phyloP scores from a whole-genome alignment of 2,329 filamentous ascomycete species.

The Aspergillus transmontanensis region DNA sequence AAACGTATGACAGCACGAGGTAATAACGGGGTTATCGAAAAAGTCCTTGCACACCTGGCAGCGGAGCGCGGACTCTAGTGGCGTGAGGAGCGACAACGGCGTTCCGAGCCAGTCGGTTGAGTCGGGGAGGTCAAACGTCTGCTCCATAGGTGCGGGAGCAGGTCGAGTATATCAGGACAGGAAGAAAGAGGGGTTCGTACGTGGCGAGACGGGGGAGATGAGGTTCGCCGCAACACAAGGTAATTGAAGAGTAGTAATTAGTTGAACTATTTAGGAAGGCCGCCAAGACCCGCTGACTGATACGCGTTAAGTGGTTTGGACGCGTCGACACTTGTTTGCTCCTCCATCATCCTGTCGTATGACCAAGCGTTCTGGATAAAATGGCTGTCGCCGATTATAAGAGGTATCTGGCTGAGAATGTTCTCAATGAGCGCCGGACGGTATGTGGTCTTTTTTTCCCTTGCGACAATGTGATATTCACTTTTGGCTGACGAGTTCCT shows the following conservation, averaged over 20 bases:
- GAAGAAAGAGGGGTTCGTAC: not conserved
- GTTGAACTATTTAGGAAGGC: not conserved
- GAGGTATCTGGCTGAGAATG: slow-evolving; percentile 72
- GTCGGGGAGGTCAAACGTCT: slow-evolving; percentile 43
- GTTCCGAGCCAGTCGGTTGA: slow-evolving; percentile 53
- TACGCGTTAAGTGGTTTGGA: slow-evolving; percentile 46
- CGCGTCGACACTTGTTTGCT: slow-evolving; percentile 29
- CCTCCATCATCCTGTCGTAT: not conserved
- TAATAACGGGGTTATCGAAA: slow-evolving; percentile 91
- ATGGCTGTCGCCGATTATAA: slow-evolving; percentile 59
- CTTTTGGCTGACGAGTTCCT: not conserved
- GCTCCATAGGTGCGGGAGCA: slow-evolving; percentile 32
- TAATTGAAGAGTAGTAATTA: not conserved
- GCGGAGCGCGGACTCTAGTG: slow-evolving; percentile 78
- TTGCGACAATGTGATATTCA: not conserved
- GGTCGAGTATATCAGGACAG: not conserved
- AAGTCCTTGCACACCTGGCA: slow-evolving; percentile 99
- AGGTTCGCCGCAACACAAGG: not conserved
- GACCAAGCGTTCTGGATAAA: slow-evolving; percentile 13
- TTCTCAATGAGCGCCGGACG: slow-evolving; percentile 74
- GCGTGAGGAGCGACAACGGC: slow-evolving; percentile 46
- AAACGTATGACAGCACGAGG: slow-evolving; percentile 92
- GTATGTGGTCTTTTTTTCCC: slow-evolving; percentile 52
- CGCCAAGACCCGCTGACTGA: slow-evolving; percentile 45
- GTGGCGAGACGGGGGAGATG: not conserved